Conservation (phyloP, 1,139 yeast species). For the Hemisphaericaspora xylofermentans region DNA sequence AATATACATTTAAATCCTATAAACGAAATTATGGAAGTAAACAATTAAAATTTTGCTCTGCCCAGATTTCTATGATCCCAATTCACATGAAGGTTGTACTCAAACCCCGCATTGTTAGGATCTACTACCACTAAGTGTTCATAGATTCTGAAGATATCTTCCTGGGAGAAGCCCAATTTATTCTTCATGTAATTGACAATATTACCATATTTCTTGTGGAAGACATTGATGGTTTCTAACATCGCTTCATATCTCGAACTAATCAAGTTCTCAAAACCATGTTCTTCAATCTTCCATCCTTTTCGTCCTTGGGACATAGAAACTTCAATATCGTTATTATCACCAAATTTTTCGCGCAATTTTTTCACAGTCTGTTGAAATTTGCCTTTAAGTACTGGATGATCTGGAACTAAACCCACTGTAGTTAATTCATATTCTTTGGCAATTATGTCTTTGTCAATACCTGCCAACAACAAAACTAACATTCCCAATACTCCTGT, state of each 20-base stretch:
- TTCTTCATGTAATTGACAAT: constrained; percentile 52
- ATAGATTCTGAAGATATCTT: constrained; percentile 52
- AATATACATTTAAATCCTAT: neutral
- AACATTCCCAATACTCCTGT: constrained; percentile 77
- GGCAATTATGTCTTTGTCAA: constrained; percentile 63
- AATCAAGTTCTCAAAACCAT: constrained; percentile 57
- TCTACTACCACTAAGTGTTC: constrained; percentile 37
- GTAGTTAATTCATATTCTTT: constrained; percentile 58
- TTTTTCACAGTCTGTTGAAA: constrained; percentile 32
- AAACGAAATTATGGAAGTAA: neutral
- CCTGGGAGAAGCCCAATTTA: constrained; percentile 45
- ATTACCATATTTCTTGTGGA: constrained; percentile 56
- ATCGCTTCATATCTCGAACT: constrained; percentile 73
- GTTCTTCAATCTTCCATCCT: constrained; percentile 42
- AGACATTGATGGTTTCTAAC: constrained; percentile 57
- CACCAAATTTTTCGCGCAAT: constrained; percentile 29
- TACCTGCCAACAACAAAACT: constrained; percentile 60
- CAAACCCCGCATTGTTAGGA: constrained; percentile 21
- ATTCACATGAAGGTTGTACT: constrained; percentile 18
- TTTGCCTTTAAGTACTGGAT: constrained; percentile 34
- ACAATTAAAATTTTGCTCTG: constrained; percentile 11
- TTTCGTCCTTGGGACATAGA: constrained; percentile 34
- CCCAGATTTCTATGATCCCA: constrained; percentile 27
- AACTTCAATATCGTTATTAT: constrained; percentile 30
- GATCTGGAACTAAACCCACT: constrained; percentile 58